Base-by-base conservation (phyloP, 2,329 filamentous ascomycete species). In the Intubia oerlemansii region DNA sequence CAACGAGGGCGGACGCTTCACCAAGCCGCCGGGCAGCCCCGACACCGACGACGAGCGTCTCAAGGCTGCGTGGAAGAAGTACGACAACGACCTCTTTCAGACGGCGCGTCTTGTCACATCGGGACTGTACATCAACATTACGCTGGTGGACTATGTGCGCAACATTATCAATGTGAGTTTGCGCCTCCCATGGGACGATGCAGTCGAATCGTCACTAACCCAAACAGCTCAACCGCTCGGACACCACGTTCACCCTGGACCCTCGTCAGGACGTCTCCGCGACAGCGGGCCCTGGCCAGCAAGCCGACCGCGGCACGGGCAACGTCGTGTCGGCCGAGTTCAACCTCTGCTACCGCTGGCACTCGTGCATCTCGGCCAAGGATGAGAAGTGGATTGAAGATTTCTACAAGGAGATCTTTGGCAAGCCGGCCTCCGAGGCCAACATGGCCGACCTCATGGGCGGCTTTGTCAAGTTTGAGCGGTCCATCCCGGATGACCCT, bases 271-370 rank as follows among this genome's bases (percentile, higher is more conserved):
- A 76, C 39, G 75, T 72, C 48, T 69, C 63, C 22, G 59, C 59
- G 1, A 48, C 57, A 4, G 53, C 48, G 0, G 59, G 56, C 37
- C 70, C 57, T 7, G 56, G 58, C 18, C 48, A 62, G 2, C 62
- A 66, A 1, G 65, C 74, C 0, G 67, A 77, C 25, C 60, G 69
- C 15, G 81, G 78, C 24, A 66, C 76, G 0, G 81, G 81, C 28
- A 90, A 88, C 42, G 70, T 76, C 38, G 78, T 85, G 5, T 85
- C 78, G 0, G 78, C 76, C 4, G 81, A 91, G 52, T 91, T 91
- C 57, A 90, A 88, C 44, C 59, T 91, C 8, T 75, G 77, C 39
- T 90, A 91, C 47, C 63, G 80, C 37, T 90, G 80, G 79, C 80
- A 90, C 52, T 80, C 78, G 4, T 71, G 74, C 39, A 77, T 88